These are phyloP conservation scores for Aquilaria sinensis DNA, from an alignment of 345 rosid genomes.

Conservation along the genomic window DNA sequence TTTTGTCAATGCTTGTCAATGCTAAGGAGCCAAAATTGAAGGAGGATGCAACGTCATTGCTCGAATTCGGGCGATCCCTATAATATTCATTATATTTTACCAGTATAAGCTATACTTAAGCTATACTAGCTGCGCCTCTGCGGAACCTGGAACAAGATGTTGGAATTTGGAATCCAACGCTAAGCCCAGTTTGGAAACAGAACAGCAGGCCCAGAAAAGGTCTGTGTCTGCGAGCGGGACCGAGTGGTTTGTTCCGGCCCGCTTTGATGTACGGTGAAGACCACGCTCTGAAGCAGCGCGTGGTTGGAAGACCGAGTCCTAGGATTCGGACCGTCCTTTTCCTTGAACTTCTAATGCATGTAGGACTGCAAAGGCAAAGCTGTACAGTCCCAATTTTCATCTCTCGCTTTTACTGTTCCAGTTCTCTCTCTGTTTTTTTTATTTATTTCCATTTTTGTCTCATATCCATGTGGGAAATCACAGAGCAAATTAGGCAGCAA, in stretches of 20 bases:
- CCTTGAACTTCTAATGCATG: background rate
- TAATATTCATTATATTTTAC: too few species aligned
- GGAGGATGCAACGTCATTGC: too few species aligned
- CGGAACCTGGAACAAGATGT: too few species aligned
- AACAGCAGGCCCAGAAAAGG: background rate
- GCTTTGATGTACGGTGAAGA: too few species aligned
- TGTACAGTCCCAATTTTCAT: background rate
- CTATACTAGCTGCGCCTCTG: too few species aligned
- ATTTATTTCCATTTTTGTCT: background rate
- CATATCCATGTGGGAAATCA: background rate
- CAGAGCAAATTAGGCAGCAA: conserved; percentile 10
- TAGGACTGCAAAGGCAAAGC: background rate
- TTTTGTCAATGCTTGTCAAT: too few species aligned
- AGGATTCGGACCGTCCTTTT: background rate
- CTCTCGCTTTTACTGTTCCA: background rate
- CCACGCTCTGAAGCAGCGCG: background rate
- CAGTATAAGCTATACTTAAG: too few species aligned
- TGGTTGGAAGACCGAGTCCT: background rate
- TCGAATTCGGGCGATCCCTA: too few species aligned
- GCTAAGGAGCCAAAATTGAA: too few species aligned
- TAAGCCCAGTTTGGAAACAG: too few species aligned
- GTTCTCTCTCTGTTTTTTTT: background rate
- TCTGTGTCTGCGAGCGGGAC: background rate
- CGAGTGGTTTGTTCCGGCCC: too few species aligned
- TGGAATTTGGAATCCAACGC: too few species aligned